phyloP scores from a whole-genome alignment of 2,329 filamentous ascomycete species.

The Pestalotiopsis sp. region DNA sequence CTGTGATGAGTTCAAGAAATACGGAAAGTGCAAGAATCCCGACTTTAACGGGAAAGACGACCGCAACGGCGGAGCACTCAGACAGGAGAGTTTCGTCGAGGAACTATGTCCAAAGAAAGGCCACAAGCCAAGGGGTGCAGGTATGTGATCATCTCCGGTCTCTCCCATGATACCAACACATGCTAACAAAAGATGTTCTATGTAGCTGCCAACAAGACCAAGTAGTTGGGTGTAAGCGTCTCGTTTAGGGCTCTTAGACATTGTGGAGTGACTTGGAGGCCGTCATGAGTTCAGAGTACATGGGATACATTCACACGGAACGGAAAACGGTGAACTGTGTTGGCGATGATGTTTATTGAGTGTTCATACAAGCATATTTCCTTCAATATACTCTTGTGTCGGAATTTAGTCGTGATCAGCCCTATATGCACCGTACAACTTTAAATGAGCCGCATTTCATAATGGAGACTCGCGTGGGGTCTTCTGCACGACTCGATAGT shows the following conservation, averaged over 20 bases:
- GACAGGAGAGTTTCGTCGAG: neutral
- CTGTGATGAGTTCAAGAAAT: neutral
- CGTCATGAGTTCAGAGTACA: too few relatives aligned
- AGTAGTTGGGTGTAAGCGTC: neutral
- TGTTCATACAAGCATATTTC: neutral
- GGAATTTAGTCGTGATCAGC: neutral
- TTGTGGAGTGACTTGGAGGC: too few relatives aligned
- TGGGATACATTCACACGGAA: too few relatives aligned
- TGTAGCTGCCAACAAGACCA: neutral
- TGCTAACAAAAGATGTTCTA: neutral
- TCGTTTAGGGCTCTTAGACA: neutral
- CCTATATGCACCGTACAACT: slow-evolving; percentile 6
- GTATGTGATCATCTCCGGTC: neutral
- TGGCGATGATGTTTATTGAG: too few relatives aligned
- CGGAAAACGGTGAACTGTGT: too few relatives aligned
- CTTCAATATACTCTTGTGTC: neutral
- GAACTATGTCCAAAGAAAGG: neutral
- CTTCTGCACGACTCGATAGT: neutral
- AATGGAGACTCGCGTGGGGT: neutral
- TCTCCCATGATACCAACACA: neutral
- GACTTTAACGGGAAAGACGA: neutral
- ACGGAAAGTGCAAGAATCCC: neutral
- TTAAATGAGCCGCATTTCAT: slow-evolving; percentile 3
- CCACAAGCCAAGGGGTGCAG: neutral
- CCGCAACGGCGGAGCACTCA: neutral